Evolutionary conservation across 768 basidiomycete genomes (phyloP).

Genomic region (Mycena rebaudengoi): DNA sequence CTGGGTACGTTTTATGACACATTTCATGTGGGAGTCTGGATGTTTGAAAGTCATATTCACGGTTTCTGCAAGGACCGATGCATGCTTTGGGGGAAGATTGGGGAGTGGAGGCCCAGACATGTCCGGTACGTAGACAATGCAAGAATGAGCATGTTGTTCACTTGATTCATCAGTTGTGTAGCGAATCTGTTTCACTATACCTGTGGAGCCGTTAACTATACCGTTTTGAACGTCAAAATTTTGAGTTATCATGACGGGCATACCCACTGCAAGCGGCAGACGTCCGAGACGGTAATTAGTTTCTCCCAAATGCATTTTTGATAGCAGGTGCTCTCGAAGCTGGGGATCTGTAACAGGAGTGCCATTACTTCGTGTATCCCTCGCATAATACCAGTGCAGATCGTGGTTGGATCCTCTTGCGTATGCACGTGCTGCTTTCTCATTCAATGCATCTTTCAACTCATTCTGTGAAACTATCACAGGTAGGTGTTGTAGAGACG

Average conservation of each 20-base stretch:
- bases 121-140: constrained; percentile 1
- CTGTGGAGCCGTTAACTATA: constrained; percentile 1
- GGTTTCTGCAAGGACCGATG: neutral
- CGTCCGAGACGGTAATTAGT: constrained; percentile 39
- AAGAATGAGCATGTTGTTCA: neutral
- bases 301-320: constrained; percentile 30
- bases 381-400: constrained; percentile 40
- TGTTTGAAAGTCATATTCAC: neutral
- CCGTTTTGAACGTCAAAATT: constrained; percentile 49
- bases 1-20: neutral
- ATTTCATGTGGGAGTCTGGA: neutral
- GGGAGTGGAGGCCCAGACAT: neutral
- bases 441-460: constrained; percentile 47
- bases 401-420: constrained; percentile 25
- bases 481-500: constrained; percentile 37
- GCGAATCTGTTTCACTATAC: neutral
- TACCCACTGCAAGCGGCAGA: constrained; percentile 46
- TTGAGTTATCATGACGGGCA: constrained; percentile 47
- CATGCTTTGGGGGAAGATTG: neutral
- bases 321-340: constrained; percentile 8
- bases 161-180: neutral
- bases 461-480: constrained; percentile 48
- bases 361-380: constrained; percentile 28
- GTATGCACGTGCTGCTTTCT: constrained; percentile 30
- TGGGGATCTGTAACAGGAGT: constrained; percentile 28